Conservation (phyloP, 345 rosid genomes). For the Ailanthus altissimus region DNA sequence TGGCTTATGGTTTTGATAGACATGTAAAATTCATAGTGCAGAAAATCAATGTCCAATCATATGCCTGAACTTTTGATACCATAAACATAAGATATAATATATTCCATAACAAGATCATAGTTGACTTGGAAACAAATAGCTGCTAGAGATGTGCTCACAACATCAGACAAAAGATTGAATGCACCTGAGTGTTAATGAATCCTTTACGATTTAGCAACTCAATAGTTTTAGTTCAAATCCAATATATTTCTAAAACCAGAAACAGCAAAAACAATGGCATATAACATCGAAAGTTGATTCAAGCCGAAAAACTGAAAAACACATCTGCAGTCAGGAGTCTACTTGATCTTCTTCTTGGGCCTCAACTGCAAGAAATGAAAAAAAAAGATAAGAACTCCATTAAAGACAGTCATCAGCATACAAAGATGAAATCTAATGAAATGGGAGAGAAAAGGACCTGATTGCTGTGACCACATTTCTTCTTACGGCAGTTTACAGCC, state of each 20-base stretch:
- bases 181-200: neutral
- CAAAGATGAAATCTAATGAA: neutral
- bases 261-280: neutral
- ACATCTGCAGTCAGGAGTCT: conserved; percentile 5
- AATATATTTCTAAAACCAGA: neutral
- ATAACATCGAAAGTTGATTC: neutral
- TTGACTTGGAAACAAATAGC: too few relatives aligned
- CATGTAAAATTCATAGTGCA: too few relatives aligned
- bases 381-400: too few relatives aligned
- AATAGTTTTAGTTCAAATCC: neutral
- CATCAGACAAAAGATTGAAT: neutral
- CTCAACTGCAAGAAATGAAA: conserved; percentile 63
- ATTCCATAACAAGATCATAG: too few relatives aligned
- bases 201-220: neutral
- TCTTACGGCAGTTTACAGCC: conserved; percentile 97
- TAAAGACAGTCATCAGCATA: neutral
- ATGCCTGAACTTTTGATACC: too few relatives aligned
- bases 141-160: neutral
- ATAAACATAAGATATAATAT: too few relatives aligned
- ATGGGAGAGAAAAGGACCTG: conserved; percentile 45
- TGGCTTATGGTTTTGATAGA: too few relatives aligned
- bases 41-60: too few relatives aligned
- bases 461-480: conserved; percentile 99
- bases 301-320: neutral
- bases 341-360: conserved; percentile 98